These are phyloP conservation scores for Heliamphora pulchella DNA, from an alignment of 179 eudicot species.

Conservation along the genomic window DNA sequence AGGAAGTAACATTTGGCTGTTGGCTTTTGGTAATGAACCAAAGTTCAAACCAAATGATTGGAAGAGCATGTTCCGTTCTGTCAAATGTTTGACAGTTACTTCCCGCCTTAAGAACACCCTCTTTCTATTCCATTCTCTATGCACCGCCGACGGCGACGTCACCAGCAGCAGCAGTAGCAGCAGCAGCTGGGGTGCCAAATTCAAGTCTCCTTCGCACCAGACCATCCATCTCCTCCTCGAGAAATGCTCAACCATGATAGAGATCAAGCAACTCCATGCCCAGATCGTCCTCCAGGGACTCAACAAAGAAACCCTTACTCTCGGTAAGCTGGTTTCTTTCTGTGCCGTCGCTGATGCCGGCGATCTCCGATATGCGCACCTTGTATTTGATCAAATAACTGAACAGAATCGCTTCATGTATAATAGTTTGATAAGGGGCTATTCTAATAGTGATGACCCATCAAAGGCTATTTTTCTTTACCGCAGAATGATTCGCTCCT, in stretches of 20 bases:
- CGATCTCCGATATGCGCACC: conserved; percentile 25
- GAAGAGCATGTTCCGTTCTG: conserved; percentile 13
- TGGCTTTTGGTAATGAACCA: too few species aligned
- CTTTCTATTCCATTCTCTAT: not conserved
- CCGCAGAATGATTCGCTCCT: conserved; percentile 22
- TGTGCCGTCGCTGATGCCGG: conserved; percentile 16
- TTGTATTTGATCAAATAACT: conserved; percentile 26
- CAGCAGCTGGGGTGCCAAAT: not conserved
- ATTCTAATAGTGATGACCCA: conserved; percentile 20
- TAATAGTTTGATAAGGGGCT: conserved; percentile 37
- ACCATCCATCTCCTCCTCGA: conserved; percentile 20
- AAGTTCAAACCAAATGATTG: not conserved
- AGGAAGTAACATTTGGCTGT: too few species aligned
- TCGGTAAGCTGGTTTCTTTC: conserved; percentile 29
- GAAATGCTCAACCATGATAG: conserved; percentile 27
- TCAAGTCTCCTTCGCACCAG: conserved; percentile 20
- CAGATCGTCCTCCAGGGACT: conserved; percentile 32
- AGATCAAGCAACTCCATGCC: conserved; percentile 31
- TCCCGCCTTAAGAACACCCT: conserved; percentile 16
- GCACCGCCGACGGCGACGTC: not conserved
- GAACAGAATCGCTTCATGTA: conserved; percentile 32
- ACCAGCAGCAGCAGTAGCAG: too few species aligned
- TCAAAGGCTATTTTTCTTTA: conserved; percentile 22
- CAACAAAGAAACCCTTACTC: conserved; percentile 16
- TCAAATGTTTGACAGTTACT: conserved; percentile 12